Percentiles rank a stretch among this genome's conserved stretches.
Conservation (phyloP, 768 basidiomycete species). For the Symmetrospora coprosmae region DNA sequence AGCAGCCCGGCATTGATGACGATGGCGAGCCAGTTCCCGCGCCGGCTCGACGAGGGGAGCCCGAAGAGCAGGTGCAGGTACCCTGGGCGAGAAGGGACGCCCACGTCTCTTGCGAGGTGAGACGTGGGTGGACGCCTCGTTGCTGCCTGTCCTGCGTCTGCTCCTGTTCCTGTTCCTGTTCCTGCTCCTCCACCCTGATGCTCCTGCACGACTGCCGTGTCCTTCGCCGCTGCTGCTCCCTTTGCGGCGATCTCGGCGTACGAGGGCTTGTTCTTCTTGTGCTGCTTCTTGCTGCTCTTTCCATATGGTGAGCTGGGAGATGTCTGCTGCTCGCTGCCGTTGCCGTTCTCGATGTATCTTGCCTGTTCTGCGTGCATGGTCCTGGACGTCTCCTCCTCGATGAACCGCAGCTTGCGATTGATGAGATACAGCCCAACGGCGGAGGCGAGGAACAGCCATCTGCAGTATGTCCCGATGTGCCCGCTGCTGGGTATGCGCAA, state of each 20-base stretch:
- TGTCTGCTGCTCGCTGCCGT: not conserved
- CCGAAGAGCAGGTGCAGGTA: constrained; percentile 17
- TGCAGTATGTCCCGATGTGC: not conserved
- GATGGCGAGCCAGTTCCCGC: constrained; percentile 30
- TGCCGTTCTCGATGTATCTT: constrained; percentile 2
- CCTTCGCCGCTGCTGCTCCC: not conserved
- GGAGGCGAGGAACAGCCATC: constrained; percentile 3
- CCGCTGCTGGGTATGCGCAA: too few species aligned
- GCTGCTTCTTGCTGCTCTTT: not conserved
- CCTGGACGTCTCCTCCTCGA: not conserved
- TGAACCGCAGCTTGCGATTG: not conserved
- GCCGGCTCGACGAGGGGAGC: constrained; percentile 7
- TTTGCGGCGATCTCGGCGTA: constrained; percentile 2
- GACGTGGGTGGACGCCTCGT: not conserved
- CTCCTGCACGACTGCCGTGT: too few species aligned
- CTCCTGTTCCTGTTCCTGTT: too few species aligned
- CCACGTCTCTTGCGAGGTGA: not conserved
- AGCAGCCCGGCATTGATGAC: constrained; percentile 41
- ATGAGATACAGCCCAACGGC: not conserved
- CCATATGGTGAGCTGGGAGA: not conserved
- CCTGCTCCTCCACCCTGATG: too few species aligned
- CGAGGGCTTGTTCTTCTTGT: constrained; percentile 9
- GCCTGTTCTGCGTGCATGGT: not conserved
- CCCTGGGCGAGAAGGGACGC: constrained; percentile 11
- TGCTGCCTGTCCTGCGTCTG: not conserved